These are phyloP conservation scores for Neocatenulostroma microsporum DNA, from an alignment of 2,329 filamentous ascomycete species.

Conservation along the genomic window DNA sequence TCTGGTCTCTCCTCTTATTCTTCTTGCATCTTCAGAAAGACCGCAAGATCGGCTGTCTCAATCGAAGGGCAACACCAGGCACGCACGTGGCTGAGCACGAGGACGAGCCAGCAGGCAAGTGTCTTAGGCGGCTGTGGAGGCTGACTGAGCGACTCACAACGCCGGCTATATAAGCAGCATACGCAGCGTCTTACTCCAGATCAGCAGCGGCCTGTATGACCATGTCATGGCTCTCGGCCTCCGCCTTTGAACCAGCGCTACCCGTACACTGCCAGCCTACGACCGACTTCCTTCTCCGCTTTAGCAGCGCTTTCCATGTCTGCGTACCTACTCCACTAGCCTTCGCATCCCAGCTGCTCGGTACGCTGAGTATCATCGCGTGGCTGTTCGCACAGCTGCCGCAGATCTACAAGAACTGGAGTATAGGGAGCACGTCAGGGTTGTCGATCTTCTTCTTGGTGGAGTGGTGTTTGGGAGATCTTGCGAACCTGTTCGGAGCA, in stretches of 20 bases:
- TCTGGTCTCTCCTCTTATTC: no score
- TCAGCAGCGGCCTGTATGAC: no score
- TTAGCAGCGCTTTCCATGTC: conserved; percentile 54
- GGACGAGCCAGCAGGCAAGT: conserved; percentile 10
- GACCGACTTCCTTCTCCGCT: conserved; percentile 47
- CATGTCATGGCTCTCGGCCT: conserved; percentile 23
- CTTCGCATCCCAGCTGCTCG: conserved; percentile 53
- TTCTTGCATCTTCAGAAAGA: no score
- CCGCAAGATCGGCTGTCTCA: no score
- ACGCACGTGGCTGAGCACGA: conserved; percentile 17
- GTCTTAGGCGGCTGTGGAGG: neutral
- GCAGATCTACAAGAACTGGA: conserved; percentile 62
- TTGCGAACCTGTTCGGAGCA: conserved; percentile 56
- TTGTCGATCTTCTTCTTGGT: conserved; percentile 58
- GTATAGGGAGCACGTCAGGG: conserved; percentile 55
- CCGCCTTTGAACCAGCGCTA: conserved; percentile 33
- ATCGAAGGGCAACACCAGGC: no score
- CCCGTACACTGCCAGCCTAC: conserved; percentile 55
- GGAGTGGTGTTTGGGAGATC: conserved; percentile 59
- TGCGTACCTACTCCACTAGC: conserved; percentile 58
- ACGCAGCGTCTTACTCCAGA: no score
- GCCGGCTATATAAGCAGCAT: no score
- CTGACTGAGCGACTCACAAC: neutral
- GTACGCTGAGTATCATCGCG: conserved; percentile 55
- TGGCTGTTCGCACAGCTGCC: conserved; percentile 64